Evolutionary conservation across 139 green algal genomes (phyloP).

Genomic region (Edaphochlamys debaryana): DNA sequence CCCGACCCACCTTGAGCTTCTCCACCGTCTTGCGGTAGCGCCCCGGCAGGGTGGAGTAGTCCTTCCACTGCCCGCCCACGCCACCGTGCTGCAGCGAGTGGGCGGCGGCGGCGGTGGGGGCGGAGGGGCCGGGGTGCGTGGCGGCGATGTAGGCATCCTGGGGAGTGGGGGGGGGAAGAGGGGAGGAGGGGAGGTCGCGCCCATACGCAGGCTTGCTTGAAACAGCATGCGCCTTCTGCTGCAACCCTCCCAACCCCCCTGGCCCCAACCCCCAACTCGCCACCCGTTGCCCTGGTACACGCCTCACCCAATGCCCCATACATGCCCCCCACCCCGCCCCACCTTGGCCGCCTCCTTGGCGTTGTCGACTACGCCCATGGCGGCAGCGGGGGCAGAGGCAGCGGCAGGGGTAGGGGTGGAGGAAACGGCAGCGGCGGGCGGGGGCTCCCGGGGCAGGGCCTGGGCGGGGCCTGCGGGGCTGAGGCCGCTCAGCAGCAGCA

Average conservation of each 20-base stretch:
- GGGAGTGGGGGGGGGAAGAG: background rate
- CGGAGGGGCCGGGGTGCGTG: background rate
- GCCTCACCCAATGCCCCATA: no score
- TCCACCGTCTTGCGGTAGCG: slow-evolving; percentile 24
- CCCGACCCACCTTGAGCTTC: slow-evolving; percentile 2
- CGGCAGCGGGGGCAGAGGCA: background rate
- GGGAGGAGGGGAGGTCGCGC: no score
- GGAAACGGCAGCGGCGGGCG: no score
- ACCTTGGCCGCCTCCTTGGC: no score
- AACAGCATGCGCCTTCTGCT: no score
- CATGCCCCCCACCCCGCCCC: no score
- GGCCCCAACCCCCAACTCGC: no score
- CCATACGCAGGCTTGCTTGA: no score
- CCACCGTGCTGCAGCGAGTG: background rate
- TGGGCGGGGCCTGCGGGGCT: background rate
- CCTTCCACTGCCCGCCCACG: background rate
- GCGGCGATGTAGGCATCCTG: background rate
- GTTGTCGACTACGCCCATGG: no score
- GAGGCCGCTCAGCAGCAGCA: background rate
- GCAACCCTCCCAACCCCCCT: no score
- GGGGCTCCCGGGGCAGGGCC: background rate
- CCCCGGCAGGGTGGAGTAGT: slow-evolving; percentile 1
- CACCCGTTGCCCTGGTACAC: no score
- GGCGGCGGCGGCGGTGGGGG: background rate
- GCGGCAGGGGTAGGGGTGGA: background rate